phyloP scores from a whole-genome alignment of 345 rosid genomes.

The Camelina sativa region DNA sequence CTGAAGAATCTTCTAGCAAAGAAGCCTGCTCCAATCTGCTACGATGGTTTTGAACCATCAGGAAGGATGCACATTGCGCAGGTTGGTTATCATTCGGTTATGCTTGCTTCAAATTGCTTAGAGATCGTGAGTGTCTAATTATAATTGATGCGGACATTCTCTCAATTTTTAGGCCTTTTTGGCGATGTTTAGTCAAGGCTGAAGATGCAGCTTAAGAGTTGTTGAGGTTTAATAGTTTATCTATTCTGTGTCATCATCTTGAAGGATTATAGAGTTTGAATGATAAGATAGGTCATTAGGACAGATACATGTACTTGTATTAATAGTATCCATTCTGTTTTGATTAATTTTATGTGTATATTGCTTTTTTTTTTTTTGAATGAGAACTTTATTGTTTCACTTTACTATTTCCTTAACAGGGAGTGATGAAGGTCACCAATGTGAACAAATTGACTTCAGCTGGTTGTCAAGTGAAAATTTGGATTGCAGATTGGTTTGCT shows the following conservation, averaged over 20 bases:
- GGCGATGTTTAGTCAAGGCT: background rate
- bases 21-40: conserved; percentile 81
- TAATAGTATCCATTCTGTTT: background rate
- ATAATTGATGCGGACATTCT: background rate
- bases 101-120: background rate
- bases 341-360: background rate
- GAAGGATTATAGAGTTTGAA: background rate
- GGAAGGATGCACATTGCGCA: conserved; percentile 98
- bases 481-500: conserved; percentile 99
- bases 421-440: conserved; percentile 79
- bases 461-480: conserved; percentile 86
- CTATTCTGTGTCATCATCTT: background rate
- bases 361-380: background rate
- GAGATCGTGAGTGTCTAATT: background rate
- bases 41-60: conserved; percentile 96
- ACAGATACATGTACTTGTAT: background rate
- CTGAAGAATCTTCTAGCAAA: conserved; percentile 69
- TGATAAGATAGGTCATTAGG: background rate
- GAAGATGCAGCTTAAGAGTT: background rate
- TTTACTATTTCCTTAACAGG: conserved; percentile 48
- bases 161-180: background rate
- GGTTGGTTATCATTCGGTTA: conserved; percentile 41
- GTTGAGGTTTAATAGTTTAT: background rate
- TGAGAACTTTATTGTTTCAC: background rate
- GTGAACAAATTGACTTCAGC: conserved; percentile 89